Evolutionary conservation across 1,139 yeast species (phyloP).

Genomic region (Kodamaea alishanica): DNA sequence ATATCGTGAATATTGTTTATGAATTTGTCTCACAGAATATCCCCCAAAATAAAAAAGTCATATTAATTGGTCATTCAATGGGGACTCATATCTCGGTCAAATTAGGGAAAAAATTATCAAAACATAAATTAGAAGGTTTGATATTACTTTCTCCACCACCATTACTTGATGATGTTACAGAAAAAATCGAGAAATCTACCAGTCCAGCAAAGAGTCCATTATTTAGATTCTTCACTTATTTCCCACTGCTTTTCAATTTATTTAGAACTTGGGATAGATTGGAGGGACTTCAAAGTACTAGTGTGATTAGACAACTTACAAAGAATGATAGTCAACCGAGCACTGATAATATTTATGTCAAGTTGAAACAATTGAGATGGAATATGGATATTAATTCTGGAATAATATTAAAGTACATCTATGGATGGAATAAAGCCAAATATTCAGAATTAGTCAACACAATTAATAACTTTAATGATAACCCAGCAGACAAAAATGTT

Average conservation of each 20-base stretch:
- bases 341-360: constrained; percentile 35
- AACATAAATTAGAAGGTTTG: constrained; percentile 41
- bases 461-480: constrained; percentile 33
- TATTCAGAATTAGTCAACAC: constrained; percentile 44
- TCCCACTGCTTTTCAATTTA: constrained; percentile 53
- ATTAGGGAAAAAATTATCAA: constrained; percentile 42
- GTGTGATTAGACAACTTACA: constrained; percentile 54
- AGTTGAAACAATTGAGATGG: constrained; percentile 64
- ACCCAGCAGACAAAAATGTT: constrained; percentile 26
- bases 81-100: constrained; percentile 58
- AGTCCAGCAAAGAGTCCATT: constrained; percentile 6
- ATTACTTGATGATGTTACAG: constrained; percentile 30
- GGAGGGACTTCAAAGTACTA: constrained; percentile 57
- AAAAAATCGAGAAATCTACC: constrained; percentile 1
- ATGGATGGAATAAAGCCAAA: constrained; percentile 45
- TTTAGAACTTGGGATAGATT: constrained; percentile 59
- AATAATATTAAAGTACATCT: constrained; percentile 51
- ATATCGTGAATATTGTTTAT: constrained; percentile 43
- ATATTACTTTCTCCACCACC: constrained; percentile 55
- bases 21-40: constrained; percentile 39
- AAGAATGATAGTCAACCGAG: constrained; percentile 12
- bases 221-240: constrained; percentile 26
- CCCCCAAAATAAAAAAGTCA: constrained; percentile 45
- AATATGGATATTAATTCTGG: constrained; percentile 60
- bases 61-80: constrained; percentile 73